These are phyloP conservation scores for Podaxis carcinomalis DNA, from an alignment of 768 basidiomycete genomes.

Conservation along the genomic window DNA sequence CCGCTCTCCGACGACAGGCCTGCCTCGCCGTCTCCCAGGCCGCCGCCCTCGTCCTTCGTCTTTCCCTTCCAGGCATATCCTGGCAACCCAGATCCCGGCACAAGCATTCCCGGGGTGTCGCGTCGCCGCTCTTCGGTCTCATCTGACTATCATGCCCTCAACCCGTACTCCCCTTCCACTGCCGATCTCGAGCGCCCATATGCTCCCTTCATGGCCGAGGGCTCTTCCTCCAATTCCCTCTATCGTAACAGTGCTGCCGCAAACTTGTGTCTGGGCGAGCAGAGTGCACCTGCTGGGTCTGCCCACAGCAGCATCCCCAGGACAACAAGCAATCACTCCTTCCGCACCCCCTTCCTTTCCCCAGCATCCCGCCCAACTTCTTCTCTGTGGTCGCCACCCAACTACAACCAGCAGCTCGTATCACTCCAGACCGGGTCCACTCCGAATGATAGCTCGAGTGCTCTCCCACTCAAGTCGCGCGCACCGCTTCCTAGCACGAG, in stretches of 20 bases:
- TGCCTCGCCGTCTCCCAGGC: neutral
- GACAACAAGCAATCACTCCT: conserved; percentile 40
- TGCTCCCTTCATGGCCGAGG: conserved; percentile 43
- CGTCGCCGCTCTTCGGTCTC: conserved; percentile 27
- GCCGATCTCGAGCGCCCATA: conserved; percentile 34
- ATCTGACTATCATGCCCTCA: conserved; percentile 14
- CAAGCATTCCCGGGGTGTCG: conserved; percentile 28
- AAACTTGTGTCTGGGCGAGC: conserved; percentile 22
- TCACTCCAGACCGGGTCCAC: conserved; percentile 11
- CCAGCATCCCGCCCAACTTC: conserved; percentile 65
- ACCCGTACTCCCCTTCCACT: conserved; percentile 8
- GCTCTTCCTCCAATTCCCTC: conserved; percentile 28
- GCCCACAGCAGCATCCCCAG: conserved; percentile 29
- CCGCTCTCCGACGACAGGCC: neutral
- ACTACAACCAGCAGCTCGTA: conserved; percentile 26
- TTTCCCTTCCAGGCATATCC: conserved; percentile 60
- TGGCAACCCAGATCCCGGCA: conserved; percentile 62
- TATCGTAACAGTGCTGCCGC: conserved; percentile 44
- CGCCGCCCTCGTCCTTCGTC: conserved; percentile 32
- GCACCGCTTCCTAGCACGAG: conserved; percentile 46
- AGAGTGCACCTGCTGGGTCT: neutral
- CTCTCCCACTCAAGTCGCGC: conserved; percentile 22
- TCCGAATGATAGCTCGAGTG: conserved; percentile 13
- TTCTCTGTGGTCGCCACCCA: conserved; percentile 58
- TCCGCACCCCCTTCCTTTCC: conserved; percentile 67